A percentile compares a stretch with the other conserved stretches of the same genome.
Conservation (phyloP, 805 yeast genomes). For the Saturnispora dispora region DNA sequence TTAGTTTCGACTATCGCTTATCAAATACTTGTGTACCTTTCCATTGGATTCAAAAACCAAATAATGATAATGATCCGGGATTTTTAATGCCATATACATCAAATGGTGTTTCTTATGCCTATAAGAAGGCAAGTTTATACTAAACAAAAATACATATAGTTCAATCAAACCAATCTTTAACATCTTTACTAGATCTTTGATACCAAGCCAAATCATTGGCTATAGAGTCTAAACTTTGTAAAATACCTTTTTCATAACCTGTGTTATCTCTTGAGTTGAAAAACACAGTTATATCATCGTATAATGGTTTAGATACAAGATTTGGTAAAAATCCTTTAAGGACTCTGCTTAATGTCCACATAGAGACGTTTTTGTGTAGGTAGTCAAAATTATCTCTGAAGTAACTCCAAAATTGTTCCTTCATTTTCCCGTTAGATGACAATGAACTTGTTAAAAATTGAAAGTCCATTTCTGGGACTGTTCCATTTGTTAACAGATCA, state of each 20-base stretch:
- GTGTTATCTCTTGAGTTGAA: conserved; percentile 38
- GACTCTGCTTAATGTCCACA: conserved; percentile 29
- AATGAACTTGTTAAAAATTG: conserved; percentile 41
- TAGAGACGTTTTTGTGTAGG: conserved; percentile 33
- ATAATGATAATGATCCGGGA: neutral
- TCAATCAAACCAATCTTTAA: conserved; percentile 31
- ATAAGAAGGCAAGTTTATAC: neutral
- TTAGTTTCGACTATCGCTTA: neutral
- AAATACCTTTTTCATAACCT: conserved; percentile 50
- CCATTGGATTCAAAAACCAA: neutral
- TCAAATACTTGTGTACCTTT: neutral
- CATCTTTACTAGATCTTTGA: conserved; percentile 33
- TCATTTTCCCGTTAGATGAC: conserved; percentile 36
- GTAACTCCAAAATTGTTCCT: conserved; percentile 39
- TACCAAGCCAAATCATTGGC: conserved; percentile 44
- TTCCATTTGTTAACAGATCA: conserved; percentile 32
- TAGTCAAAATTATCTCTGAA: conserved; percentile 38
- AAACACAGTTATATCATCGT: conserved; percentile 32
- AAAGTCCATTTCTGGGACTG: conserved; percentile 50
- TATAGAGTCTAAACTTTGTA: conserved; percentile 49
- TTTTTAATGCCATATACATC: neutral
- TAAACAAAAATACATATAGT: neutral
- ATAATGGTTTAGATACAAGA: conserved; percentile 29
- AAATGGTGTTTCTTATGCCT: neutral
- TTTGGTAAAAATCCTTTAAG: conserved; percentile 28